These are phyloP conservation scores for Aspergillus brasiliensis DNA, from an alignment of 2,329 filamentous ascomycete species.

Conservation along the genomic window DNA sequence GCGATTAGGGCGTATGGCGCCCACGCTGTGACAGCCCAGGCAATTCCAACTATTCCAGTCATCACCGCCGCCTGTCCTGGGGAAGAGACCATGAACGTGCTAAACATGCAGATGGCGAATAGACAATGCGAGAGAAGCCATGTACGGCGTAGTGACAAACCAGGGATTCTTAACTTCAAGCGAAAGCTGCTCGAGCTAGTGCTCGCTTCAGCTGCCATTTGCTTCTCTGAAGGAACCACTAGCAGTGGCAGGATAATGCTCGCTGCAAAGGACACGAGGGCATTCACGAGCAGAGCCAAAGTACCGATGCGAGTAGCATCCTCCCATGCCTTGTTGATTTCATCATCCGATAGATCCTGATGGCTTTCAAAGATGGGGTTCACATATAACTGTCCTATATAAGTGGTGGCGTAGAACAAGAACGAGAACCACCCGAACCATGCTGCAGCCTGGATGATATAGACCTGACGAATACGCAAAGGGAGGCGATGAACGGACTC, in stretches of 20 bases:
- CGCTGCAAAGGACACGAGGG: conserved; percentile 76
- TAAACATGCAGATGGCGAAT: conserved; percentile 75
- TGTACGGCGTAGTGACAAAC: conserved; percentile 71
- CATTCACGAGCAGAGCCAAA: conserved; percentile 83
- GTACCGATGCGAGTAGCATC: conserved; percentile 82
- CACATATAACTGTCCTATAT: conserved; percentile 87
- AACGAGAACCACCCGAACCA: conserved; percentile 97
- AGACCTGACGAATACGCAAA: conserved; percentile 77
- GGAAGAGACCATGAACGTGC: conserved; percentile 72
- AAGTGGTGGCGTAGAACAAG: conserved; percentile 90
- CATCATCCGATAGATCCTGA: conserved; percentile 71
- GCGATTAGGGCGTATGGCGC: conserved; percentile 90
- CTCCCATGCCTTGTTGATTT: conserved; percentile 79
- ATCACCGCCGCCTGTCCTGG: conserved; percentile 71
- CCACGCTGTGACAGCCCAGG: conserved; percentile 89
- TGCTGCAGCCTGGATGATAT: conserved; percentile 76
- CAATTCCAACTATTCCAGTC: conserved; percentile 77
- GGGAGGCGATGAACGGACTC: conserved; percentile 75
- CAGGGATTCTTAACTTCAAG: not conserved
- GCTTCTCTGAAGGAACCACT: conserved; percentile 72
- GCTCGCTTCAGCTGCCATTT: not conserved
- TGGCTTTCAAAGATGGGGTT: conserved; percentile 76
- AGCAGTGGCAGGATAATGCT: conserved; percentile 85
- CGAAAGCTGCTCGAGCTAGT: not conserved
- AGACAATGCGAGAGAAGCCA: conserved; percentile 81